Evolutionary conservation across 768 basidiomycete genomes (phyloP).

Genomic region (Ephemerocybe angulata): DNA sequence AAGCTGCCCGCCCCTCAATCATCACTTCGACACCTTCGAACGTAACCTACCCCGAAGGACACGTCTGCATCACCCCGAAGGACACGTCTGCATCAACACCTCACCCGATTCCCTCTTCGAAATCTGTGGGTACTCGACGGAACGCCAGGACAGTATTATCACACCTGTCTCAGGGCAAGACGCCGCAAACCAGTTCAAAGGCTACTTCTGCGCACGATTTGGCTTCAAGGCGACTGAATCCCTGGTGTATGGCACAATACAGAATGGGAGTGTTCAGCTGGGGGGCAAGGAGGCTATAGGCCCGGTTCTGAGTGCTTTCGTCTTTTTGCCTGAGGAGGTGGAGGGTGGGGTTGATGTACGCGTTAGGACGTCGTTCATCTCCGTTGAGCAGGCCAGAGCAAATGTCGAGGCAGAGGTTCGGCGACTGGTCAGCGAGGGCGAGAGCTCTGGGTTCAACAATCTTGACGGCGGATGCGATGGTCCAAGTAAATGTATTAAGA

Average conservation of each 20-base stretch:
- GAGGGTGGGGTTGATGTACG: conserved; percentile 40
- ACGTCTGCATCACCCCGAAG: too few species aligned
- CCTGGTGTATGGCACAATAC: conserved; percentile 41
- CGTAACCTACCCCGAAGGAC: conserved; percentile 52
- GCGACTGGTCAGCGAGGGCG: too few species aligned
- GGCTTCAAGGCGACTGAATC: conserved; percentile 32
- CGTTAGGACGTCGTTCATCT: conserved; percentile 73
- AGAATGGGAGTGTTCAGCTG: conserved; percentile 37
- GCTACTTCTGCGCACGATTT: conserved; percentile 63
- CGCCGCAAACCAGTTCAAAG: conserved; percentile 40
- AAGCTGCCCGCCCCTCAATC: conserved; percentile 61
- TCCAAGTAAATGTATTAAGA: too few species aligned
- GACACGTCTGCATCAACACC: conserved; percentile 45
- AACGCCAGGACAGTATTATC: conserved; percentile 40
- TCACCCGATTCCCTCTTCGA: conserved; percentile 22
- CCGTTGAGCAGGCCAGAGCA: conserved; percentile 56
- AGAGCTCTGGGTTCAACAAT: too few species aligned
- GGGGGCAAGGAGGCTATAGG: conserved; percentile 35
- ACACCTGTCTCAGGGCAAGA: conserved; percentile 45
- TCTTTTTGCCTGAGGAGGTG: conserved; percentile 32
- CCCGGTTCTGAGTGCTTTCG: conserved; percentile 48
- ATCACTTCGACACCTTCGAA: conserved; percentile 49
- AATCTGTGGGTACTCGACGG: conserved; percentile 21
- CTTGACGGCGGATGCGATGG: too few species aligned
- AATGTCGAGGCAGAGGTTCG: conserved; percentile 43